These are phyloP conservation scores for Leishmania tarentolae DNA, from an alignment of 208 protist species.

Conservation along the genomic window DNA sequence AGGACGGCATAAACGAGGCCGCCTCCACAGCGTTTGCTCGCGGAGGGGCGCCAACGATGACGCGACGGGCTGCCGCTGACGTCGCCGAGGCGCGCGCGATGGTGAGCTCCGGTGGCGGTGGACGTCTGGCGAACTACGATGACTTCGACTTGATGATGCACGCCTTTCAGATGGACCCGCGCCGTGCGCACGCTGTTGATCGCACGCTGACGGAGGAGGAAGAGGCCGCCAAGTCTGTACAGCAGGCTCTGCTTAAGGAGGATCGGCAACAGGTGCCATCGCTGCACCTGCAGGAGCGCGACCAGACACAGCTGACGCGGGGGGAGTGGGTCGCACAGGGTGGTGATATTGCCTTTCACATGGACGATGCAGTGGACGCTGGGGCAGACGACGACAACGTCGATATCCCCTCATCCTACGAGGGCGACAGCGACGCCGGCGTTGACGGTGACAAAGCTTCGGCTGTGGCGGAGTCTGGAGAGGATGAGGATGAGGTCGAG, in stretches of 20 bases:
- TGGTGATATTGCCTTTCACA: conserved; percentile 71
- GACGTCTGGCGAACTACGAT: conserved; percentile 25
- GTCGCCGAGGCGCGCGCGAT: conserved; percentile 13
- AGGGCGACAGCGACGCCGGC: conserved; percentile 34
- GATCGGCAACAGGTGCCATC: conserved; percentile 63
- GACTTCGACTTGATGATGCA: conserved; percentile 83
- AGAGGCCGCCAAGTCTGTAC: conserved; percentile 31
- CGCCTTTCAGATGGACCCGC: conserved; percentile 59
- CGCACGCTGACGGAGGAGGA: conserved; percentile 72
- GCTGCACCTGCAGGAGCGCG: conserved; percentile 36
- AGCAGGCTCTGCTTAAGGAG: conserved; percentile 49
- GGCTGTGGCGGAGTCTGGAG: conserved; percentile 9
- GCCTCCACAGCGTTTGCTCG: not conserved
- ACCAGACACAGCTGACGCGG: conserved; percentile 57
- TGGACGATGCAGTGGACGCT: conserved; percentile 47
- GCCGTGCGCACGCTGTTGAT: conserved; percentile 63
- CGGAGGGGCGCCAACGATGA: not conserved
- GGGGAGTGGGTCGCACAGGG: conserved; percentile 78
- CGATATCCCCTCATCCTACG: conserved; percentile 53
- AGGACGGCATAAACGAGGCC: conserved; percentile 3
- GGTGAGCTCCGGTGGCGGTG: not conserved
- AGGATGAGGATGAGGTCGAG: conserved; percentile 5
- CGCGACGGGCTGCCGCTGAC: conserved; percentile 2
- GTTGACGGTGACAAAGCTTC: conserved; percentile 12
- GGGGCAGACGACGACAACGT: conserved; percentile 45